These are phyloP conservation scores for Trichophyton benhamiae DNA, from an alignment of 2,329 filamentous ascomycete species.

Conservation along the genomic window DNA sequence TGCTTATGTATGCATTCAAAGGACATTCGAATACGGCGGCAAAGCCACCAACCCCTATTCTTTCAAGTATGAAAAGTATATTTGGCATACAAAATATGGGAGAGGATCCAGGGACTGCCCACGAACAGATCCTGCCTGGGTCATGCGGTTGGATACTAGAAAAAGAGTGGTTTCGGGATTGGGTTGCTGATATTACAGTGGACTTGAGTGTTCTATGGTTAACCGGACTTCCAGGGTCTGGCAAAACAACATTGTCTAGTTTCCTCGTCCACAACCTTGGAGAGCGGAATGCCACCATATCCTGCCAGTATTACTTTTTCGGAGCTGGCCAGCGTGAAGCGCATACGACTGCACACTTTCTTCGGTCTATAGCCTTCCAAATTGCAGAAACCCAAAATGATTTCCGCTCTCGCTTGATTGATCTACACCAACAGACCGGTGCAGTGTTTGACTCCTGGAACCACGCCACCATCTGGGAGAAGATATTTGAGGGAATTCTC, in stretches of 20 bases:
- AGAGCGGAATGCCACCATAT: not conserved
- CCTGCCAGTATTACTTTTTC: slow-evolving; percentile 11
- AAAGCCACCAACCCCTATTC: too few relatives aligned
- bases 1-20: too few relatives aligned
- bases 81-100: not conserved
- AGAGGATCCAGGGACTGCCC: not conserved
- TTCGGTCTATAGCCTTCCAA: slow-evolving; percentile 14
- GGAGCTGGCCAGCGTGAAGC: slow-evolving; percentile 10
- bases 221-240: slow-evolving; percentile 8
- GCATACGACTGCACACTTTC: slow-evolving; percentile 9
- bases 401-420: slow-evolving; percentile 7
- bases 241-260: slow-evolving; percentile 10
- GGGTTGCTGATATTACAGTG: not conserved
- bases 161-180: not conserved
- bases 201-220: slow-evolving; percentile 7
- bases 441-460: slow-evolving; percentile 4
- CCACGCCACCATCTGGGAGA: slow-evolving; percentile 12
- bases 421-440: not conserved
- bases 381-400: slow-evolving; percentile 3
- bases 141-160: not conserved
- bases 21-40: too few relatives aligned
- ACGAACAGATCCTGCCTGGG: not conserved
- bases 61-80: not conserved
- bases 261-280: slow-evolving; percentile 9
- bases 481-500: slow-evolving; percentile 10